These are phyloP conservation scores for Taxillus chinensis DNA, from an alignment of 164 flowering plant species.

Conservation along the genomic window DNA sequence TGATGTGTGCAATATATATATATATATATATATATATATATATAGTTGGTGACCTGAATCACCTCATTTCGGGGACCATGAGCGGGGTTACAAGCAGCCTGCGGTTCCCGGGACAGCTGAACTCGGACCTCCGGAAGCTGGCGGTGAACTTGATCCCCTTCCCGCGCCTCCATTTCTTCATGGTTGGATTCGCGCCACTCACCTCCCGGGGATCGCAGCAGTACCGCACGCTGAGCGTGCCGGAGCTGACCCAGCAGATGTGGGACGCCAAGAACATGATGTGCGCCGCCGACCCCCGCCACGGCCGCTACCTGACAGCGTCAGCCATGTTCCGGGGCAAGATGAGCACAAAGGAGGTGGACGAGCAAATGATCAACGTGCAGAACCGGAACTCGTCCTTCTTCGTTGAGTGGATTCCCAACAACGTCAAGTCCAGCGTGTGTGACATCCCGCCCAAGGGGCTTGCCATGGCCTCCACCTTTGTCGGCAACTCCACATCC, in stretches of 20 bases:
- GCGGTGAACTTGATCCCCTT: slow-evolving; percentile 25
- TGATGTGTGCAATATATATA: no score
- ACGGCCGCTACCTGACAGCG: slow-evolving; percentile 5
- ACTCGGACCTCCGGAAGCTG: slow-evolving; percentile 21
- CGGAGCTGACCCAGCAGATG: slow-evolving; percentile 12
- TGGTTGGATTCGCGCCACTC: slow-evolving; percentile 25
- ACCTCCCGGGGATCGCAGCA: slow-evolving; percentile 29
- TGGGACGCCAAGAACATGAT: slow-evolving; percentile 2
- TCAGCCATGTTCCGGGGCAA: slow-evolving; percentile 6
- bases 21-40: no score
- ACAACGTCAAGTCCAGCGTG: slow-evolving; percentile 13
- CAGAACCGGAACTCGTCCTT: slow-evolving; percentile 11
- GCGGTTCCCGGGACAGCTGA: slow-evolving; percentile 21
- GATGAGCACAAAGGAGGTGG: slow-evolving; percentile 5
- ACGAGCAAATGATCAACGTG: slow-evolving; percentile 7
- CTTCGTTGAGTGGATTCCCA: slow-evolving; percentile 9
- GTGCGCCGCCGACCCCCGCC: slow-evolving; percentile 4
- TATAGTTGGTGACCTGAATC: slow-evolving; percentile 26
- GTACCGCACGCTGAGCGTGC: slow-evolving; percentile 20
- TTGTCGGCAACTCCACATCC: slow-evolving; percentile 6
- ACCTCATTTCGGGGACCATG: slow-evolving; percentile 23
- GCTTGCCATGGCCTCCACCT: slow-evolving; percentile 9
- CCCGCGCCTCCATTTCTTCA: slow-evolving; percentile 24
- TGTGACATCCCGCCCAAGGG: slow-evolving; percentile 13
- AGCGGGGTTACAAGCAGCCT: slow-evolving; percentile 26